Conservation (phyloP, 2,329 filamentous ascomycete genomes). For the Ilyonectria destructans region DNA sequence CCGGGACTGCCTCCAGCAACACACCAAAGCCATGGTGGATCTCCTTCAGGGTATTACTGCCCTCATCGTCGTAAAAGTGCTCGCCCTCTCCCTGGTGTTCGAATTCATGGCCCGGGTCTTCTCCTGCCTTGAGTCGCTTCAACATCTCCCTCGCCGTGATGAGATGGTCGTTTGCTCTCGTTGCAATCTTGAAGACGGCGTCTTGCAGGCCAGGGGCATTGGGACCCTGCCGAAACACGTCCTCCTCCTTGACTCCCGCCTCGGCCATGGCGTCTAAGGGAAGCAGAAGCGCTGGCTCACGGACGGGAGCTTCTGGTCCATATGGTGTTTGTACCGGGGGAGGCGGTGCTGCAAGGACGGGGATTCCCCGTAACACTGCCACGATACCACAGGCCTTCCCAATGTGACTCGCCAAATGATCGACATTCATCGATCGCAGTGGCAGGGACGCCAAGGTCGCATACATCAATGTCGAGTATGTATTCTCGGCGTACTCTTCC, state of each 20-base stretch:
- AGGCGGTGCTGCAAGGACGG: slow-evolving; percentile 84
- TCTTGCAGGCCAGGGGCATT: slow-evolving; percentile 87
- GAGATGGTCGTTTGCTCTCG: slow-evolving; percentile 93
- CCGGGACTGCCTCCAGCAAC: slow-evolving; percentile 84
- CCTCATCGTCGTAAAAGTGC: slow-evolving; percentile 63
- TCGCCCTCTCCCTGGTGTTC: slow-evolving; percentile 88
- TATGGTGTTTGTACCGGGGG: slow-evolving; percentile 63
- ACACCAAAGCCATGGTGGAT: slow-evolving; percentile 81
- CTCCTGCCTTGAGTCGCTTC: slow-evolving; percentile 81
- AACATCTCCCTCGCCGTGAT: slow-evolving; percentile 96
- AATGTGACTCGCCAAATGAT: slow-evolving; percentile 95
- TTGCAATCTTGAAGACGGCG: slow-evolving; percentile 93
- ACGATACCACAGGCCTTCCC: slow-evolving; percentile 94
- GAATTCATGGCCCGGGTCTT: slow-evolving; percentile 87
- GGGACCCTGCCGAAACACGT: slow-evolving; percentile 86
- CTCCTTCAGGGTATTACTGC: slow-evolving; percentile 57
- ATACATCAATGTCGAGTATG: slow-evolving; percentile 94
- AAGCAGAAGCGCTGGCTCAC: slow-evolving; percentile 77
- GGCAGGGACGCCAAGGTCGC: slow-evolving; percentile 86
- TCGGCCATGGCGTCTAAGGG: slow-evolving; percentile 94
- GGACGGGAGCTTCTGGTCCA: slow-evolving; percentile 57
- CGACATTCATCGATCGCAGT: slow-evolving; percentile 85
- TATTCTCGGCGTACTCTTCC: slow-evolving; percentile 94
- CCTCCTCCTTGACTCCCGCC: slow-evolving; percentile 86
- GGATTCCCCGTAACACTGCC: slow-evolving; percentile 88